Conservation (phyloP, 2,329 filamentous ascomycete genomes). For the Sphaerulina vaccinii region DNA sequence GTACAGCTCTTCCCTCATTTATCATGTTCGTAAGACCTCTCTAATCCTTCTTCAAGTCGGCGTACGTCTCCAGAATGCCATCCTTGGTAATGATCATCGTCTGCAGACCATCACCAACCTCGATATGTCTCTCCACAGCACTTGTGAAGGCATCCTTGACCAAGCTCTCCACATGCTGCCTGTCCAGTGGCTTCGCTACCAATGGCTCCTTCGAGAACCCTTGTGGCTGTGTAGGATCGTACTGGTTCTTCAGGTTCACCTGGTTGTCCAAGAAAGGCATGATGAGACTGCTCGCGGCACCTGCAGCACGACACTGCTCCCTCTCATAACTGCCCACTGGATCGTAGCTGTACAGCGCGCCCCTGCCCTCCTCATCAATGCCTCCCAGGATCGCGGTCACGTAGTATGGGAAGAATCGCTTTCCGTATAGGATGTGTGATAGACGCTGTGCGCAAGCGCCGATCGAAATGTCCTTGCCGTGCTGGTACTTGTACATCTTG, state of each 20-base stretch:
- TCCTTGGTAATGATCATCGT: conserved; percentile 88
- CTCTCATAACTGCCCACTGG: conserved; percentile 97
- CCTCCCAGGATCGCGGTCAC: conserved; percentile 91
- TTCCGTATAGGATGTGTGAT: conserved; percentile 92
- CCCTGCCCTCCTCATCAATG: conserved; percentile 89
- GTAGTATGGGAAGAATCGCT: conserved; percentile 99
- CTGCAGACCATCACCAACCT: conserved; percentile 94
- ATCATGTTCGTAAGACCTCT: neutral
- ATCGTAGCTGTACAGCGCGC: conserved; percentile 95
- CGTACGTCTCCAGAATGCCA: conserved; percentile 82
- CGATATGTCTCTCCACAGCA: conserved; percentile 97
- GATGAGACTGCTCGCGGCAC: conserved; percentile 81
- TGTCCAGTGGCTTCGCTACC: conserved; percentile 65
- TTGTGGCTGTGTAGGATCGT: conserved; percentile 78
- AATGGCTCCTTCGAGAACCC: conserved; percentile 78
- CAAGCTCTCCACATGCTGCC: conserved; percentile 74
- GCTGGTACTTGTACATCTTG: conserved; percentile 99
- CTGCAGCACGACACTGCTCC: conserved; percentile 91
- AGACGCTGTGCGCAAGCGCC: conserved; percentile 92
- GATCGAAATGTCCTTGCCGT: conserved; percentile 93
- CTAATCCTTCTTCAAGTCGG: conserved; percentile 85
- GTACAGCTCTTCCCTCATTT: conserved; percentile 9
- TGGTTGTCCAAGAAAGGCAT: conserved; percentile 99
- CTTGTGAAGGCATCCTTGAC: conserved; percentile 98
- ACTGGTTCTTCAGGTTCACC: conserved; percentile 99